Conservation (phyloP, 2,329 filamentous ascomycete species). For the Pseudogymnoascus sp. region DNA sequence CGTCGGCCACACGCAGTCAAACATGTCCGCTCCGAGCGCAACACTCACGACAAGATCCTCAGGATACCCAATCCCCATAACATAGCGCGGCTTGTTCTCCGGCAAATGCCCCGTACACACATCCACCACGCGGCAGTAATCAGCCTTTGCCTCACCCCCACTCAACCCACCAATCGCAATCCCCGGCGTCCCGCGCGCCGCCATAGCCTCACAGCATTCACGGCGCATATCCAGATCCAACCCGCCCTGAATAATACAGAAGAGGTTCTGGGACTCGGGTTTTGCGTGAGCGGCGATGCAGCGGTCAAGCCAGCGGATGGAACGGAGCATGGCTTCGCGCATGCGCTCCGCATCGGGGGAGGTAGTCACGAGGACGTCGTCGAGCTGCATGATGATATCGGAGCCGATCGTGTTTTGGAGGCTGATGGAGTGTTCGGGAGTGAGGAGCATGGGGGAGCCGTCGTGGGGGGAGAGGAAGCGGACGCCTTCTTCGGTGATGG, state of each 20-base stretch:
- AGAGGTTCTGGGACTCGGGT: conserved; percentile 78
- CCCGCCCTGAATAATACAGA: conserved; percentile 97
- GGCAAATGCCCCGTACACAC: conserved; percentile 81
- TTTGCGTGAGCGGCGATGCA: conserved; percentile 87
- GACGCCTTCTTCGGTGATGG: conserved; percentile 88
- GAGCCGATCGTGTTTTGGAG: conserved; percentile 96
- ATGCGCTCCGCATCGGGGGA: conserved; percentile 83
- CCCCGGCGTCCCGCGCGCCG: conserved; percentile 81
- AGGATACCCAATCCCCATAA: conserved; percentile 97
- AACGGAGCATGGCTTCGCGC: conserved; percentile 89
- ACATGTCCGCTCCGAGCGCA: conserved; percentile 96
- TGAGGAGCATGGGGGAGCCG: conserved; percentile 90
- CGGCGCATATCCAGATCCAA: conserved; percentile 78
- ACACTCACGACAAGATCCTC: conserved; percentile 92
- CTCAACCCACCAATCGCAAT: conserved; percentile 94
- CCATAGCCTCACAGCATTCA: conserved; percentile 80
- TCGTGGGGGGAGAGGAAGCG: conserved; percentile 95
- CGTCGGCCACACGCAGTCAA: conserved; percentile 98
- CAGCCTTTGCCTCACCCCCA: conserved; percentile 87
- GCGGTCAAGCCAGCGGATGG: conserved; percentile 89
- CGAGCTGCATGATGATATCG: conserved; percentile 99
- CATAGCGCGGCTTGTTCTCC: conserved; percentile 89
- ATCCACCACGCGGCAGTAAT: conserved; percentile 84
- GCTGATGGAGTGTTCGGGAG: conserved; percentile 91
- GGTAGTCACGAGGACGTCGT: conserved; percentile 95